These are phyloP conservation scores for Geotrichum cucujoidarum DNA, from an alignment of 1,139 yeast genomes.

Conservation along the genomic window DNA sequence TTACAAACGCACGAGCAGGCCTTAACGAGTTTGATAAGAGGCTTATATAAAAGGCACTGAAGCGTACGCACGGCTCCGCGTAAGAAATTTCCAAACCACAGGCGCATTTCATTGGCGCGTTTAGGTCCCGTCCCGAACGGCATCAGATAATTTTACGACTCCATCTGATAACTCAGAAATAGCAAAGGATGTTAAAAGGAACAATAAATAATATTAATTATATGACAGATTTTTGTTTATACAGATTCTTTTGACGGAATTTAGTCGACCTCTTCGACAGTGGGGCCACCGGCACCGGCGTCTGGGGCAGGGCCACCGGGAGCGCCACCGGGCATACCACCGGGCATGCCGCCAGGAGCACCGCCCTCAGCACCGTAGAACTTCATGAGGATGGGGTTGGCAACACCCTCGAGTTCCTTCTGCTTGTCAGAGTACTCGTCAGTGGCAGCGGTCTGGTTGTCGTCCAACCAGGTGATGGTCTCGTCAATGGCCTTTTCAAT, in stretches of 20 bases:
- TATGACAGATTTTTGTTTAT: background rate
- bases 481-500: conserved; percentile 82
- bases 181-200: too few relatives aligned
- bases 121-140: too few relatives aligned
- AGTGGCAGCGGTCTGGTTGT: conserved; percentile 78
- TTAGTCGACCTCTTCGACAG: conserved; percentile 92
- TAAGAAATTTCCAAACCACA: too few relatives aligned
- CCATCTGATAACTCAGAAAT: too few relatives aligned
- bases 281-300: conserved; percentile 55
- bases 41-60: too few relatives aligned
- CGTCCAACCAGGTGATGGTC: conserved; percentile 83
- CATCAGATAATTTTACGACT: too few relatives aligned
- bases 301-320: conserved; percentile 56
- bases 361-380: conserved; percentile 61
- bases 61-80: too few relatives aligned
- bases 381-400: conserved; percentile 92
- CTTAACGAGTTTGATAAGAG: too few relatives aligned
- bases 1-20: too few relatives aligned
- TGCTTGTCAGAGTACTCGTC: conserved; percentile 86
- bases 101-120: too few relatives aligned
- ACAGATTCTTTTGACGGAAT: conserved; percentile 1
- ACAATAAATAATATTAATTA: too few relatives aligned
- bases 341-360: conserved; percentile 54
- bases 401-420: conserved; percentile 89
- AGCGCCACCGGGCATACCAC: conserved; percentile 46